phyloP scores from a whole-genome alignment of 805 yeast genomes.

The Sugiyamaella valdiviana region DNA sequence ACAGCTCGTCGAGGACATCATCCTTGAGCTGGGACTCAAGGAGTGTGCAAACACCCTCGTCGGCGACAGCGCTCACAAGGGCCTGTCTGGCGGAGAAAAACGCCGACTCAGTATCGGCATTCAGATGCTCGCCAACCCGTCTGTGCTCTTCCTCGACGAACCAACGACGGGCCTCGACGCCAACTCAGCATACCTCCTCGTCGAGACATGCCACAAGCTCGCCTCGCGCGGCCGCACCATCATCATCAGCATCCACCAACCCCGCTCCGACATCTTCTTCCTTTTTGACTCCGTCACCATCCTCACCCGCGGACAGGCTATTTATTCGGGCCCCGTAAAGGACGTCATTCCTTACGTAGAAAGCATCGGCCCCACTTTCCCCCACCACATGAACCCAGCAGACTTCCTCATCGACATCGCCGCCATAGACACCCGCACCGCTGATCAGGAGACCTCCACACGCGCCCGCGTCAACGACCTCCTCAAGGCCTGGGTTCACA shows the following conservation, averaged over 20 bases:
- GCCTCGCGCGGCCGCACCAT: slow-evolving; percentile 62
- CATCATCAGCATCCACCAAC: slow-evolving; percentile 76
- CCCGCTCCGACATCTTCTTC: slow-evolving; percentile 67
- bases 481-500: slow-evolving; percentile 34
- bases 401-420: slow-evolving; percentile 54
- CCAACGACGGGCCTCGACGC: slow-evolving; percentile 88
- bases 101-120: slow-evolving; percentile 71
- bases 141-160: slow-evolving; percentile 72
- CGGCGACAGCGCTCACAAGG: slow-evolving; percentile 47
- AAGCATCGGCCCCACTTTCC: slow-evolving; percentile 39
- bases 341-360: slow-evolving; percentile 46
- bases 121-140: slow-evolving; percentile 70
- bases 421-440: slow-evolving; percentile 46
- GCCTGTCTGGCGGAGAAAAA: slow-evolving; percentile 81
- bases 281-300: slow-evolving; percentile 64
- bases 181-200: slow-evolving; percentile 59
- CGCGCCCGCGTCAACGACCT: slow-evolving; percentile 33
- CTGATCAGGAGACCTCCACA: slow-evolving; percentile 34
- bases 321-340: slow-evolving; percentile 43
- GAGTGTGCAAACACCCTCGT: slow-evolving; percentile 58
- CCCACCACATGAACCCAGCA: slow-evolving; percentile 52
- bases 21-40: slow-evolving; percentile 58
- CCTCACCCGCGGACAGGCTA: slow-evolving; percentile 51
- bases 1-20: slow-evolving; percentile 50
- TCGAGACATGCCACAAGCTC: slow-evolving; percentile 53